These are phyloP conservation scores for Leishmania aethiopica DNA, from an alignment of 208 protist species.

Conservation along the genomic window DNA sequence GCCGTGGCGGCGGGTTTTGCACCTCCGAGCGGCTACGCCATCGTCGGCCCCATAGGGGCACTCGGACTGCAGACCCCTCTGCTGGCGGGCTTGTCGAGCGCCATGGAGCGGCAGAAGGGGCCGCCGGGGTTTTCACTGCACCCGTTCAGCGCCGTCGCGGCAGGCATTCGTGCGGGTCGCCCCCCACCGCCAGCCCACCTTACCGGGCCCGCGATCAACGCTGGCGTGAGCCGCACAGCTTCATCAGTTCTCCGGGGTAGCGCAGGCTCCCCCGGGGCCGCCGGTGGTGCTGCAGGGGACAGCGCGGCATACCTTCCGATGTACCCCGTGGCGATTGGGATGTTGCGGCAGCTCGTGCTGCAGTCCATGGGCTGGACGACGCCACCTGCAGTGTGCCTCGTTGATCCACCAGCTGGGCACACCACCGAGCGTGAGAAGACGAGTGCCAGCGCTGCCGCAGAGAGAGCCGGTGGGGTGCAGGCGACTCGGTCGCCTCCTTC, in stretches of 20 bases:
- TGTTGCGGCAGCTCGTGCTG: conserved; percentile 41
- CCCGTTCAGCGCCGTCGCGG: conserved; percentile 21
- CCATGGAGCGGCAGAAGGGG: conserved; percentile 7
- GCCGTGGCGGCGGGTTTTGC: neutral
- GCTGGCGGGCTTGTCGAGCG: conserved; percentile 8
- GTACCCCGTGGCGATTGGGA: conserved; percentile 9
- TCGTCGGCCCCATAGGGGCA: neutral
- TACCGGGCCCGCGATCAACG: neutral
- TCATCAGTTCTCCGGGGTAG: neutral
- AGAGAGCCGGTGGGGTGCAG: neutral
- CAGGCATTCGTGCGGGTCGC: neutral
- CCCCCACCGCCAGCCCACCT: neutral
- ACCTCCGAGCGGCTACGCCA: neutral
- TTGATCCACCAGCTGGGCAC: neutral
- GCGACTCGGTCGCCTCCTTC: neutral
- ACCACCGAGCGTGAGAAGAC: neutral
- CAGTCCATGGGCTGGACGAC: conserved; percentile 53
- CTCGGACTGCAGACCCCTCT: conserved; percentile 6
- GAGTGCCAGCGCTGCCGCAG: neutral
- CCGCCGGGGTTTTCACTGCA: conserved; percentile 12
- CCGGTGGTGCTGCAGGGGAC: neutral
- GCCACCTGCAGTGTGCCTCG: conserved; percentile 9
- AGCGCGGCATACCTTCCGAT: conserved; percentile 2
- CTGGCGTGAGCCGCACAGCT: neutral
- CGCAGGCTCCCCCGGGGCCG: neutral